These are phyloP conservation scores for Leptodontidium sp. DNA, from an alignment of 2,329 filamentous ascomycete genomes.

Conservation along the genomic window DNA sequence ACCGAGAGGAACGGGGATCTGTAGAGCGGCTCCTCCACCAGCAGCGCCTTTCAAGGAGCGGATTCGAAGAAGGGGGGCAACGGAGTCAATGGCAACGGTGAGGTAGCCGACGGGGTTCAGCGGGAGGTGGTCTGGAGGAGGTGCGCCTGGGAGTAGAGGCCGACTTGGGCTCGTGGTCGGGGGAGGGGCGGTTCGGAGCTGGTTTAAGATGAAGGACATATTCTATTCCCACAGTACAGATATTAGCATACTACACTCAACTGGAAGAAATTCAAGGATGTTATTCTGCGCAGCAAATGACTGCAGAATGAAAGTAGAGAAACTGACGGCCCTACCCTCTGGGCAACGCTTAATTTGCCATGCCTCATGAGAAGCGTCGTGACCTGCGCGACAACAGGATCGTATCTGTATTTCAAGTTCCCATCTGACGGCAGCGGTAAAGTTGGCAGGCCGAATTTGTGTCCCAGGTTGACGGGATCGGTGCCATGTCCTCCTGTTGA, in stretches of 20 bases:
- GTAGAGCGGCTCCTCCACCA: slow-evolving; percentile 85
- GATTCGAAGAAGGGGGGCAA: slow-evolving; percentile 87
- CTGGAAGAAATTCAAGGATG: not conserved
- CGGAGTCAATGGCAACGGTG: slow-evolving; percentile 88
- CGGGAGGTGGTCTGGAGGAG: slow-evolving; percentile 81
- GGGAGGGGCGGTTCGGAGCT: slow-evolving; percentile 83
- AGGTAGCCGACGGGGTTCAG: slow-evolving; percentile 91
- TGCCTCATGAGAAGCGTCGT: slow-evolving; percentile 91
- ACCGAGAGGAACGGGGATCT: slow-evolving; percentile 80
- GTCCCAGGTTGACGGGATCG: slow-evolving; percentile 37
- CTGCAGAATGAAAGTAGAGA: slow-evolving; percentile 39
- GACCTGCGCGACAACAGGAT: slow-evolving; percentile 84
- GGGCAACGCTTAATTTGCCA: slow-evolving; percentile 89
- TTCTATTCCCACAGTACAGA: slow-evolving; percentile 61
- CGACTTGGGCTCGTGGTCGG: slow-evolving; percentile 77
- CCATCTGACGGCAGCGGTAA: slow-evolving; percentile 67
- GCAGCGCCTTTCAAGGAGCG: slow-evolving; percentile 77
- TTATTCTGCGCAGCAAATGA: slow-evolving; percentile 34
- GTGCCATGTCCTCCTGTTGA: slow-evolving; percentile 37
- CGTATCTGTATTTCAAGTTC: slow-evolving; percentile 83
- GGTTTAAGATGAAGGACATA: slow-evolving; percentile 82
- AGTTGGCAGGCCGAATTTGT: slow-evolving; percentile 77
- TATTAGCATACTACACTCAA: slow-evolving; percentile 22
- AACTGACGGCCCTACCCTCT: slow-evolving; percentile 67
- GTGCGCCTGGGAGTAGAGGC: slow-evolving; percentile 77